Evolutionary conservation across 768 basidiomycete genomes (phyloP), one percentile per base, ranked within the genome.

Genomic region (Suillus alpinus): DNA sequence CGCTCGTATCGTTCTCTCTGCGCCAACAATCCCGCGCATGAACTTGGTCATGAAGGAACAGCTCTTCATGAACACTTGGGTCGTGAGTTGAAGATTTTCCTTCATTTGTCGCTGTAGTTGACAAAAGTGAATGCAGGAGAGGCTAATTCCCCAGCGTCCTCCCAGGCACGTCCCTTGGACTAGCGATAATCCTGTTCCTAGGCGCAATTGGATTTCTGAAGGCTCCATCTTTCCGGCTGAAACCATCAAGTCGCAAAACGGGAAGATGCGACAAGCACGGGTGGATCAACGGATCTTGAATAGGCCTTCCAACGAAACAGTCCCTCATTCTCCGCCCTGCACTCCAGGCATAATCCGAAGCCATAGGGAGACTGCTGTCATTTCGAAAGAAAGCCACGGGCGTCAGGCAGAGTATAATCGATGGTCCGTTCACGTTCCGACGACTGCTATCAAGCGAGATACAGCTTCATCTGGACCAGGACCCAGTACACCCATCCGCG

Each of bases 1-100:
- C 13, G 8, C 31, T 46, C 41, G 40, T 44, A 58, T 59, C 16
- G 59, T 73, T 47, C 59, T 70, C 52, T 71, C 75, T 12, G 64
- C 67, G 23, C 76, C 75, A 16, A 78, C 75, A 4, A 49, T 62
- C n/a, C 75, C 76, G 23, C 75, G 77, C 44, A 67, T 78, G 68
- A 72, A 68, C 34, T 29, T 70, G 63, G 67, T 76, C 69, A 64
- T 78, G 36, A 68, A 64, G 63, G 77, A 78, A 60, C 69, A 62
- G 6, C 57, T 77, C 26, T 75, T 71, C 46, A 68, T 77, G 29
- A 65, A 67, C 46, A 67, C 63, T 39, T 78, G 77, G 77, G 59
- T 67, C 55, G 76, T 78, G 61, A 65, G 77, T 67, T 18, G 2
- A 44, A 47, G 40, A 47, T 40, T 57, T 34, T 2, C 8, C 58